These are phyloP conservation scores for Elongisporangium senticosum DNA, from an alignment of 352 stramenopile genomes.

Conservation along the genomic window DNA sequence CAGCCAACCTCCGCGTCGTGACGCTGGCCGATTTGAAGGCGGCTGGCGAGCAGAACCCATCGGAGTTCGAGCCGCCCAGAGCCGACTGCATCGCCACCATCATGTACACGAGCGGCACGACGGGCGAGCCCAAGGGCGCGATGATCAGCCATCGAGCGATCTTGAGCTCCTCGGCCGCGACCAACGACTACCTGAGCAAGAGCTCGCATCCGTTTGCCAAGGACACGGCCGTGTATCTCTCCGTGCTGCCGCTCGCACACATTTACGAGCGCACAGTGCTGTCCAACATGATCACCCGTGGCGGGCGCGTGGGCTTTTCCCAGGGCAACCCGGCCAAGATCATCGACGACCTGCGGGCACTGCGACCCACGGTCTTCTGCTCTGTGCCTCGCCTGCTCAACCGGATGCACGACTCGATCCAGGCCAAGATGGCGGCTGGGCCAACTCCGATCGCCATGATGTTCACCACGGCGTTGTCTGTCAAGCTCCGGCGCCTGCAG, in stretches of 20 bases:
- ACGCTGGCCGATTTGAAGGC: slow-evolving; percentile 33
- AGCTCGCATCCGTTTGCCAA: slow-evolving; percentile 27
- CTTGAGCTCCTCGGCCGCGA: slow-evolving; percentile 22
- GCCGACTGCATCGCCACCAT: slow-evolving; percentile 87
- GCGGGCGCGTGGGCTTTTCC: slow-evolving; percentile 90
- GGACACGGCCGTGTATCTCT: slow-evolving; percentile 87
- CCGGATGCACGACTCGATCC: slow-evolving; percentile 95
- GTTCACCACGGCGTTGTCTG: slow-evolving; percentile 76
- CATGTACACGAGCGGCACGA: slow-evolving; percentile 96
- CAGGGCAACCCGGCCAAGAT: slow-evolving; percentile 86
- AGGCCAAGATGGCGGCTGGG: slow-evolving; percentile 55
- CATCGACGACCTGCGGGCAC: slow-evolving; percentile 88
- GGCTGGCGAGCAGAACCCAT: slow-evolving; percentile 25
- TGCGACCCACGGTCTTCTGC: slow-evolving; percentile 90
- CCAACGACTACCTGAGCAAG: slow-evolving; percentile 32
- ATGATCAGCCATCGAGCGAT: slow-evolving; percentile 90
- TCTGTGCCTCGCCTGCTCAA: slow-evolving; percentile 94
- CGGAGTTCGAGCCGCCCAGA: slow-evolving; percentile 22
- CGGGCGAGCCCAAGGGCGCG: slow-evolving; percentile 93
- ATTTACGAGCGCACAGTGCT: slow-evolving; percentile 90
- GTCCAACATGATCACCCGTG: slow-evolving; percentile 53
- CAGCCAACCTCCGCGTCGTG: slow-evolving; percentile 30
- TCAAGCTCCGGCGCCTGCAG: slow-evolving; percentile 56
- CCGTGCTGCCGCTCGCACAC: slow-evolving; percentile 95
- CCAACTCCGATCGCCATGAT: slow-evolving; percentile 73